These are phyloP conservation scores for Ogataea neopini DNA, from an alignment of 805 yeast genomes.

Conservation along the genomic window DNA sequence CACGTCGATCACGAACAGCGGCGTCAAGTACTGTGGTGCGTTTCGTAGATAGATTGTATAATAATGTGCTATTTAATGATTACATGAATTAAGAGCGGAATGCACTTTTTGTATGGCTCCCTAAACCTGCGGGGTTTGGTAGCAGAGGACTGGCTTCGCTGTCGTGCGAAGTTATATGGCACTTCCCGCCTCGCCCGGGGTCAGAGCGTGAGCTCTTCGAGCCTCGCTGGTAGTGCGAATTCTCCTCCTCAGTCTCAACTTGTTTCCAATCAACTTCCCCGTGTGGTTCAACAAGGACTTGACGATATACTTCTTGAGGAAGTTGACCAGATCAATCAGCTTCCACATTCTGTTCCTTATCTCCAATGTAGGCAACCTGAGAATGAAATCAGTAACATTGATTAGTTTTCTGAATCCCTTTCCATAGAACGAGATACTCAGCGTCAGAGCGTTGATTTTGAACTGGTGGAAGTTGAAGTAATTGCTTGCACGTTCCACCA, in stretches of 20 bases:
- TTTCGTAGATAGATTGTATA: no score
- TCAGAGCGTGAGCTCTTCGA: no score
- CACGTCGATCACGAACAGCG: no score
- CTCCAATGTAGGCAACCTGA: slow-evolving; percentile 62
- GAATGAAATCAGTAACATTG: slow-evolving; percentile 72
- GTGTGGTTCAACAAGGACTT: slow-evolving; percentile 62
- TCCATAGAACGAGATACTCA: slow-evolving; percentile 77
- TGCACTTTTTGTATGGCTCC: no score
- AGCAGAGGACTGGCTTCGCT: neutral
- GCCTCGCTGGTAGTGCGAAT: neutral
- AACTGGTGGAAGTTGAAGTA: slow-evolving; percentile 68
- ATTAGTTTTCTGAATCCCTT: slow-evolving; percentile 66
- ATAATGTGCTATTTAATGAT: no score
- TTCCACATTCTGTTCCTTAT: slow-evolving; percentile 72
- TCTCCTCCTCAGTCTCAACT: slow-evolving; percentile 16
- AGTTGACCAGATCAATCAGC: slow-evolving; percentile 60
- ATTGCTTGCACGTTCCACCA: slow-evolving; percentile 75
- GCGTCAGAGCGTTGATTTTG: slow-evolving; percentile 46
- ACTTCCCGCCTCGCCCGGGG: no score
- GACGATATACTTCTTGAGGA: slow-evolving; percentile 62
- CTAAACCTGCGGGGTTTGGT: no score
- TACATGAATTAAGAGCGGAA: no score
- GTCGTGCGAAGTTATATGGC: no score
- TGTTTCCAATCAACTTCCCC: slow-evolving; percentile 53
- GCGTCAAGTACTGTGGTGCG: no score